These are phyloP conservation scores for Diddensiella santjacobensis DNA, from an alignment of 805 yeast genomes.

Conservation along the genomic window DNA sequence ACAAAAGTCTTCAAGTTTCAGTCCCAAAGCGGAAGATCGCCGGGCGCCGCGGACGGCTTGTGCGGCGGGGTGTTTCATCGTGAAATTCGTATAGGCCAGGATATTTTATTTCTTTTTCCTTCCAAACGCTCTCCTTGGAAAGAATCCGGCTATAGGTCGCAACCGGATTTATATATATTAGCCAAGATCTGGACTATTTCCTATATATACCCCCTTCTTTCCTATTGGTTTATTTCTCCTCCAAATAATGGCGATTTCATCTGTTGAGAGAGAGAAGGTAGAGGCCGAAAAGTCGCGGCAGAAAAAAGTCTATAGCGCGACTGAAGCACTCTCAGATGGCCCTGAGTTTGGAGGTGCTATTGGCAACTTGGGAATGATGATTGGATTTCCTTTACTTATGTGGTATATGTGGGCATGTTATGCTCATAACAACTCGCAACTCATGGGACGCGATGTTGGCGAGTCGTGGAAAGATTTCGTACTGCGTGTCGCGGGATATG, in stretches of 20 bases:
- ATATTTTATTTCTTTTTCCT: too few relatives aligned
- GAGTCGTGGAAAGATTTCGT: constrained; percentile 45
- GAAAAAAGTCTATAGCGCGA: constrained; percentile 14
- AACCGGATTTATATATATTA: too few relatives aligned
- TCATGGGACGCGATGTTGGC: constrained; percentile 62
- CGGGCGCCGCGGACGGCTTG: too few relatives aligned
- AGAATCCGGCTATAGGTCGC: too few relatives aligned
- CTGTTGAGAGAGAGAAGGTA: constrained; percentile 9
- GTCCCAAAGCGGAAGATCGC: too few relatives aligned
- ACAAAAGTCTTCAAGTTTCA: too few relatives aligned
- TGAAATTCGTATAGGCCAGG: too few relatives aligned
- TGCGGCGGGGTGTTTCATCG: too few relatives aligned
- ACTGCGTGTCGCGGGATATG: constrained; percentile 42
- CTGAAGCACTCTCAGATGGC: neutral
- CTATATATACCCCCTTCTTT: too few relatives aligned
- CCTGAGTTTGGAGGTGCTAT: constrained; percentile 92
- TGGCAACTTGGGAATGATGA: constrained; percentile 89
- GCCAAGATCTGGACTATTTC: too few relatives aligned
- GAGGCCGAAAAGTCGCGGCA: constrained; percentile 21
- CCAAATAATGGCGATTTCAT: neutral
- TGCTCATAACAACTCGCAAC: constrained; percentile 66
- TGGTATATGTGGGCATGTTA: constrained; percentile 95
- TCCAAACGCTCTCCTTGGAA: too few relatives aligned
- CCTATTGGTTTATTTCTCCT: too few relatives aligned
- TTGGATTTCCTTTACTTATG: constrained; percentile 90